phyloP scores from a whole-genome alignment of 306 rosid species.

The Coriaria nepalensis region DNA sequence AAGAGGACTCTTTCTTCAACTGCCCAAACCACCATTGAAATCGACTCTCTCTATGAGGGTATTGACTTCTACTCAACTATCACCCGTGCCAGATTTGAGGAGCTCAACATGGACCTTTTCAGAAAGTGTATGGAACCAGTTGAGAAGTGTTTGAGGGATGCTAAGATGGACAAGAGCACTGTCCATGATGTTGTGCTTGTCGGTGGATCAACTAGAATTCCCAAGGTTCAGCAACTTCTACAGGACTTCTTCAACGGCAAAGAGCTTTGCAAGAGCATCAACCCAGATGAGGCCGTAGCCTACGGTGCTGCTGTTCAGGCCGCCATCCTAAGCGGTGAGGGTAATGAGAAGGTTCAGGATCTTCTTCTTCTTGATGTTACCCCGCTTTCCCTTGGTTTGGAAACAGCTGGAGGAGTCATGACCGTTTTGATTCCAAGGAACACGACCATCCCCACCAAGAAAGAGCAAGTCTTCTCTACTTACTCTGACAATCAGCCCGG shows the following conservation, averaged over 20 bases:
- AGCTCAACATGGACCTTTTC: constrained; percentile 58
- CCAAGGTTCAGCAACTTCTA: constrained; percentile 53
- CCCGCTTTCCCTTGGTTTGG: constrained; percentile 56
- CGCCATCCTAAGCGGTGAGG: constrained; percentile 59
- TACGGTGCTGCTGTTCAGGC: constrained; percentile 69
- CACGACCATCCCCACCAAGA: constrained; percentile 68
- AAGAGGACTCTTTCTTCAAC: constrained; percentile 54
- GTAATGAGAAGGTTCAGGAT: constrained; percentile 72
- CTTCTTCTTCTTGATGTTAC: constrained; percentile 58
- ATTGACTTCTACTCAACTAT: constrained; percentile 55
- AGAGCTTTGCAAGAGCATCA: constrained; percentile 65
- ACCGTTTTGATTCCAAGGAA: constrained; percentile 60
- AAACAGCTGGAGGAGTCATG: constrained; percentile 72
- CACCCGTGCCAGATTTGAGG: constrained; percentile 61
- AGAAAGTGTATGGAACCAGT: constrained; percentile 68
- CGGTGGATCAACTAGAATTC: constrained; percentile 66
- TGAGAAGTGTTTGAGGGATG: constrained; percentile 61
- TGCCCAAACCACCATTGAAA: constrained; percentile 60
- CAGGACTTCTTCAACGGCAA: constrained; percentile 58
- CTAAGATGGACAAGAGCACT: constrained; percentile 54
- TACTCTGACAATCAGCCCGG: constrained; percentile 75
- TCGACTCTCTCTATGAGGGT: constrained; percentile 61
- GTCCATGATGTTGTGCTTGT: constrained; percentile 58
- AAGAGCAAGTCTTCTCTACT: constrained; percentile 68
- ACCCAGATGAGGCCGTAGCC: constrained; percentile 66